phyloP scores from a whole-genome alignment of 2,329 filamentous ascomycete genomes.

The Blastomyces silverae region DNA sequence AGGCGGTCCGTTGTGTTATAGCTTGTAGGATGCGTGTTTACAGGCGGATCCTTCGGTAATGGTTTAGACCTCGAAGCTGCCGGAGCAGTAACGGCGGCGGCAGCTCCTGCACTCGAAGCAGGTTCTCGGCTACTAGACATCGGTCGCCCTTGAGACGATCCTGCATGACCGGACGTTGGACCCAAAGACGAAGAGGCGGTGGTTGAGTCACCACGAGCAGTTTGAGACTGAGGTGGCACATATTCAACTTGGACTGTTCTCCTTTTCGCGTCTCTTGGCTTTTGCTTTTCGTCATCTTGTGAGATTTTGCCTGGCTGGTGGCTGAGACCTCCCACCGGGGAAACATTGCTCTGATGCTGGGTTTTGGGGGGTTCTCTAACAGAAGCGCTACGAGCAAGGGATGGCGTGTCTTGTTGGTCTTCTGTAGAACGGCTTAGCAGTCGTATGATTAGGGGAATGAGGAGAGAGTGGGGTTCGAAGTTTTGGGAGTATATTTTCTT shows the following conservation, averaged over 20 bases:
- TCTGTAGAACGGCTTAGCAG: slow-evolving; percentile 27
- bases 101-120: slow-evolving; percentile 34
- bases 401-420: slow-evolving; percentile 53
- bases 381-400: slow-evolving; percentile 77
- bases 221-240: slow-evolving; percentile 82
- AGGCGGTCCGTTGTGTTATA: slow-evolving; percentile 22
- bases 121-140: slow-evolving; percentile 44
- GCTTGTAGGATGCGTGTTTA: slow-evolving; percentile 21
- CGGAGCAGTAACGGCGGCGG: slow-evolving; percentile 19
- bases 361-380: slow-evolving; percentile 79
- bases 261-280: slow-evolving; percentile 68
- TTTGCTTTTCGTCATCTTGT: slow-evolving; percentile 49
- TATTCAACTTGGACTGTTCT: slow-evolving; percentile 97
- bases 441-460: neutral
- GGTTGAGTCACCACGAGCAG: slow-evolving; percentile 58
- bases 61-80: slow-evolving; percentile 44
- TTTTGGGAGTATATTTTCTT: slow-evolving; percentile 11
- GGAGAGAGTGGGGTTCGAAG: neutral
- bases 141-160: slow-evolving; percentile 26
- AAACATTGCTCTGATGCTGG: slow-evolving; percentile 19
- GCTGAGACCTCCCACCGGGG: slow-evolving; percentile 53
- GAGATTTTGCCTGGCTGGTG: slow-evolving; percentile 71
- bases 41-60: slow-evolving; percentile 52
- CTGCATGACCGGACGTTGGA: slow-evolving; percentile 22
- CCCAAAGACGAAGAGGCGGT: slow-evolving; percentile 30